Evolutionary conservation across 2,329 filamentous ascomycete genomes (phyloP), one percentile per base, ranked within the genome.

Genomic region (Exophiala aquamarina): DNA sequence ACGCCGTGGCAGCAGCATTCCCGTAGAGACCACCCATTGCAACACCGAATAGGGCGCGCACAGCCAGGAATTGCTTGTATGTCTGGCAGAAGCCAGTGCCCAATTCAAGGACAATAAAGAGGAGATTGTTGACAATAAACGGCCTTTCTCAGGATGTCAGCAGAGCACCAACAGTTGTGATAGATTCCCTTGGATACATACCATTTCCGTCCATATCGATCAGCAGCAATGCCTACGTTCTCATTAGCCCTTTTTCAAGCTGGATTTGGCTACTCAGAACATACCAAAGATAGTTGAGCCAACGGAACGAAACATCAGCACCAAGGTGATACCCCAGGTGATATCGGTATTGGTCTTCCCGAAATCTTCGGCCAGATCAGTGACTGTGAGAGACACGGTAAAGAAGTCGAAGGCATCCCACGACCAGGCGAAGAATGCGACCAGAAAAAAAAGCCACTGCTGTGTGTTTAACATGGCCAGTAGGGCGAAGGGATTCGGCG

Each of bases 381-480:
- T 64, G 13, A 82, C 74, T 0, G 77, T 79, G 41, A 83, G 63
- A 4, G 76, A 80, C 18, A 83, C 79, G 18, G 79, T 81, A 65
- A 82, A 83, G 66, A 82, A 83, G 59, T 83, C 79, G 47, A 82
- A 80, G 0, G 78, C 71, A 57, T 78, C 75, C 73, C 74, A 77
- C 2, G 70, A 68, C 75, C 78, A 59, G 28, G 48, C 54, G 9
- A 56, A 21, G 47, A 56, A 57, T n/a, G 54, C 55, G 11, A 60
- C 59, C 6, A 60, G 42, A 39, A 60, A 61, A 42, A 60, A 60
- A 17, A 61, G 44, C 59, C 59, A 61, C 47, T 61, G 59, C 29
- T 61, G 56, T 18, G 46, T 47, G 32, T 59, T 59, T 21, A 61
- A 45, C 52, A 59, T 41, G 20, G 44, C 43, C 17, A 61, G 29